A percentile compares a stretch with the other conserved stretches of the same genome.
Conservation (phyloP, 768 basidiomycete species). For the Pulveroboletus sp. region DNA sequence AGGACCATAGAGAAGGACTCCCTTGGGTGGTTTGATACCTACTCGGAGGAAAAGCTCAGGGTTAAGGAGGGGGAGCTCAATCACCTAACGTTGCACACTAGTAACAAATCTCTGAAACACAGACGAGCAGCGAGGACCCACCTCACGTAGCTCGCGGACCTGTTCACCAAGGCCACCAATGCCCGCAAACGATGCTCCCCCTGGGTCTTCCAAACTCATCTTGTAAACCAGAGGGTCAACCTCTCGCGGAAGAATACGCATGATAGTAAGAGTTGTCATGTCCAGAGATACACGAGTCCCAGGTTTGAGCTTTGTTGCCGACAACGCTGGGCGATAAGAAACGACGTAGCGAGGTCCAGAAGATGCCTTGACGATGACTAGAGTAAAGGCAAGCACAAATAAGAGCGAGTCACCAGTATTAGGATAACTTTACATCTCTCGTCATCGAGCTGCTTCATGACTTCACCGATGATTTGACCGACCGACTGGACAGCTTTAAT, state of each 20-base stretch:
- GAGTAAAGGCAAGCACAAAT: background rate
- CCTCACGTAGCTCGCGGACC: conserved; percentile 94
- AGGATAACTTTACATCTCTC: conserved; percentile 74
- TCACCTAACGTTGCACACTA: conserved; percentile 52
- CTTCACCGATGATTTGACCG: conserved; percentile 98
- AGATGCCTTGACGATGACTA: conserved; percentile 98
- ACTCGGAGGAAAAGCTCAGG: conserved; percentile 95
- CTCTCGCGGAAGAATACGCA: conserved; percentile 96
- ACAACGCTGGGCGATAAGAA: conserved; percentile 89
- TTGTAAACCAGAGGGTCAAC: conserved; percentile 99
- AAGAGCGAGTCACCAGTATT: background rate
- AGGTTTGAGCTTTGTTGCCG: conserved; percentile 86
- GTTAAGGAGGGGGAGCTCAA: conserved; percentile 90
- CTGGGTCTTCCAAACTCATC: conserved; percentile 98
- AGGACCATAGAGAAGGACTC: conserved; percentile 92
- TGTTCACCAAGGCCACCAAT: conserved; percentile 96
- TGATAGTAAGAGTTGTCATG: conserved; percentile 98
- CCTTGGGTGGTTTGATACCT: conserved; percentile 94
- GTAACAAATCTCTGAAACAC: background rate
- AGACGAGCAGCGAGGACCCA: conserved; percentile 30
- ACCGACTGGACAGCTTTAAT: conserved; percentile 99
- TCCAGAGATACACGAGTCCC: conserved; percentile 96
- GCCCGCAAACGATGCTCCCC: conserved; percentile 91
- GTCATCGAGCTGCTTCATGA: conserved; percentile 97
- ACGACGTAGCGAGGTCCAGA: conserved; percentile 98